Percentiles rank a stretch among this genome's conserved stretches.
These are phyloP conservation scores for Sphagnum magellanicum DNA, from an alignment of 228 moss, liverwort and hornwort species.

Conservation along the genomic window DNA sequence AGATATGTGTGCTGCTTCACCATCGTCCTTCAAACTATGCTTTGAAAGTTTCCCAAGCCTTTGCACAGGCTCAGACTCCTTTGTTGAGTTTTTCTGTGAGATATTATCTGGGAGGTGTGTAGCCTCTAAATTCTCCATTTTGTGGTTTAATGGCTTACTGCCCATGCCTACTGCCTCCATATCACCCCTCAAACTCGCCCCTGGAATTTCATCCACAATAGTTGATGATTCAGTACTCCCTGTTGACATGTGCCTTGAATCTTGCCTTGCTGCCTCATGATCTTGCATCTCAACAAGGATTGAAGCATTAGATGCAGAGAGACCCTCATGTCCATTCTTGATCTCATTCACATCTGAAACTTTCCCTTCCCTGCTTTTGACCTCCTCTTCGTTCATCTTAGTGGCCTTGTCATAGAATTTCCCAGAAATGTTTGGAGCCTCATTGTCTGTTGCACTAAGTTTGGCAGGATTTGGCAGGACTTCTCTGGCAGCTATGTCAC, in stretches of 20 bases:
- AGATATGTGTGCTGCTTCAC: conserved; percentile 11
- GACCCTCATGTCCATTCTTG: no score
- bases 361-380: conserved; percentile 21
- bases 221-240: conserved; percentile 18
- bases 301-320: no score
- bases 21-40: conserved; percentile 7
- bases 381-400: no score
- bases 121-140: no score
- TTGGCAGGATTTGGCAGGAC: conserved; percentile 16
- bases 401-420: conserved; percentile 11
- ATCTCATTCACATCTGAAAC: conserved; percentile 22
- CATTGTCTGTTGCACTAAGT: conserved; percentile 28
- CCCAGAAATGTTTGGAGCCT: conserved; percentile 17
- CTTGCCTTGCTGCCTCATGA: conserved; percentile 15
- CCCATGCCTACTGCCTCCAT: no score
- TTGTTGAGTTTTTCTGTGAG: no score
- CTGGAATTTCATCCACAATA: neutral
- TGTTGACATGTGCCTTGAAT: conserved; percentile 5
- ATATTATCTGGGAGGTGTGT: no score
- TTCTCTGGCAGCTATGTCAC: conserved; percentile 10
- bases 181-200: no score
- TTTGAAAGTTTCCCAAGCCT: conserved; percentile 10
- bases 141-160: no score
- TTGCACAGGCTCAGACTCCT: neutral
- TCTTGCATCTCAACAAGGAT: conserved; percentile 29